Conservation (phyloP, 805 yeast species). For the Maudiozyma saulgeensis region DNA sequence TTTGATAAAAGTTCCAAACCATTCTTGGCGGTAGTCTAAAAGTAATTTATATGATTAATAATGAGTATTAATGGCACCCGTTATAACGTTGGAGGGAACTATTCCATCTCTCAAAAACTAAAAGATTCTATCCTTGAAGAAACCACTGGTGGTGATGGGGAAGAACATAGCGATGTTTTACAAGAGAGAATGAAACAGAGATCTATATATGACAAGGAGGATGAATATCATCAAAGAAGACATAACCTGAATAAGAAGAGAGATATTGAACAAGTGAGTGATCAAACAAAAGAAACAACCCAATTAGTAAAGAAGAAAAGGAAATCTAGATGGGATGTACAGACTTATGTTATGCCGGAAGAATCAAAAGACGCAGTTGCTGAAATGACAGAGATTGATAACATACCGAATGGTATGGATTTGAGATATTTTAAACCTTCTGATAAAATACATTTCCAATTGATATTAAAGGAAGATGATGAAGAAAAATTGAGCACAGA, state of each 20-base stretch:
- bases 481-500: conserved; percentile 35
- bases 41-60: not conserved
- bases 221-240: conserved; percentile 39
- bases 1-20: too few species aligned
- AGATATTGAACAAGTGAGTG: conserved; percentile 28
- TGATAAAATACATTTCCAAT: conserved; percentile 64
- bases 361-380: conserved; percentile 23
- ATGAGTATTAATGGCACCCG: not conserved
- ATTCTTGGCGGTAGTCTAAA: not conserved
- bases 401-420: conserved; percentile 47
- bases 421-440: conserved; percentile 59
- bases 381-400: conserved; percentile 21
- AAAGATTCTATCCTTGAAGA: conserved; percentile 22
- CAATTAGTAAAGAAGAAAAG: conserved; percentile 6
- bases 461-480: conserved; percentile 34
- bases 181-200: conserved; percentile 19
- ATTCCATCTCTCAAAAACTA: conserved; percentile 33
- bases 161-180: conserved; percentile 24
- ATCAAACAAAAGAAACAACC: conserved; percentile 14
- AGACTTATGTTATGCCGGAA: conserved; percentile 47
- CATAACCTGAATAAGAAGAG: conserved; percentile 22
- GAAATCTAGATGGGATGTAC: conserved; percentile 29
- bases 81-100: conserved; percentile 28
- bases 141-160: conserved; percentile 9
- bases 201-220: conserved; percentile 32